Evolutionary conservation across 1,139 yeast genomes (phyloP), one percentile per base, ranked within the genome.

Genomic region (Tardiomyces digboiensis): DNA sequence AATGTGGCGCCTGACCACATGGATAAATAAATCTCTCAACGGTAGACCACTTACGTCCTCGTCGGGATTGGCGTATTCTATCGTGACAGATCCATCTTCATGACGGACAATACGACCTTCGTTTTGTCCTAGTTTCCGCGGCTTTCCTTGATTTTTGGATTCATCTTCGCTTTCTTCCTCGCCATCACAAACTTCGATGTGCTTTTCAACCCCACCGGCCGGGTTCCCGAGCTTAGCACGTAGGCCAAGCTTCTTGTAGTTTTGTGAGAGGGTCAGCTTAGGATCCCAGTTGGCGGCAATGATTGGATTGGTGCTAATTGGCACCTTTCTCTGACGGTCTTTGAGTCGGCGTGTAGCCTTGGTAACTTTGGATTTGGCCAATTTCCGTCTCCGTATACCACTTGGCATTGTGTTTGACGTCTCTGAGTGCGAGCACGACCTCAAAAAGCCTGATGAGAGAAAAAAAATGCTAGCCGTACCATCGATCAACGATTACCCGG

Each of bases 231-330:
- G 65, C 56, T 78, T 78, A 3, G 86, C 73, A 40, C 79, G 70
- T 46, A 89, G 68, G 2, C 97, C 97, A 33, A 91, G 67, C 51
- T 71, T 75, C 57, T 80, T 80, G 46, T 65, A 68, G 56, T 91
- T 91, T 60, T 91, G 97, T 46, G 80, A 74, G 47, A 89, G 67
- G 0, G 98, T 89, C 50, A 82, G 71, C 19, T 76, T 74, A 49
- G 80, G 74, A 65, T 91, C 96, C 98, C 98, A 91, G 63, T 88
- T 76, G 29, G 79, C 85, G 7, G 87, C 93, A 52, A 91, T 84
- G 52, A 91, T 76, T 2, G 95, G 87, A 60, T 87, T 85, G 1
- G 84, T 71, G 44, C 73, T 72, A 26, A 84, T 76, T 50, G 78
- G 78, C 47, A 80, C 66, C 52, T 78, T 71, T 57, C 82, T 74